Evolutionary conservation across 352 stramenopile genomes (phyloP).

Genomic region (Pythium rishiriense): DNA sequence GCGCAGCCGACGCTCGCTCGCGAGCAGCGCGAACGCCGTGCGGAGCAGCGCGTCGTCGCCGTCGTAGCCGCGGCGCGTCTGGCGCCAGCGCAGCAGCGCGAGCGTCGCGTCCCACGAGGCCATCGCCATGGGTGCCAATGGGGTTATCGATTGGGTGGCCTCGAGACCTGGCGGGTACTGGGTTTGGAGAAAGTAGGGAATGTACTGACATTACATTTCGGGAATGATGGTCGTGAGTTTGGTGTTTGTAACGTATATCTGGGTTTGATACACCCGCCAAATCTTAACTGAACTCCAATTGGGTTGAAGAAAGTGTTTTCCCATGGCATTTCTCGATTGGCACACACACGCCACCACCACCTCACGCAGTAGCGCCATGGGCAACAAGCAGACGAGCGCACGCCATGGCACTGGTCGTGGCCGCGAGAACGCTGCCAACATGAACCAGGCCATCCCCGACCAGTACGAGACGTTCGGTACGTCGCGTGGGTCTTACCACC

Average conservation of each 20-base stretch:
- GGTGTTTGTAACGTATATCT: background rate
- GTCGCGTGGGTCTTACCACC: too few species aligned
- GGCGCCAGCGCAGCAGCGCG: constrained; percentile 67
- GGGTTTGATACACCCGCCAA: background rate
- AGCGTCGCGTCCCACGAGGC: constrained; percentile 46
- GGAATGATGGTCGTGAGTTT: background rate
- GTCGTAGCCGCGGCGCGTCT: constrained; percentile 55
- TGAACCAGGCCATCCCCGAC: constrained; percentile 52
- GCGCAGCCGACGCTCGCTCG: constrained; percentile 24
- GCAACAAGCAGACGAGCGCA: constrained; percentile 4
- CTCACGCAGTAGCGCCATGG: background rate
- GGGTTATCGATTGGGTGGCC: background rate
- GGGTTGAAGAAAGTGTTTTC: too few species aligned
- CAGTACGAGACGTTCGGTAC: constrained; percentile 65
- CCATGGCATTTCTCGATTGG: background rate
- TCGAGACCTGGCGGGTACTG: background rate
- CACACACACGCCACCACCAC: background rate
- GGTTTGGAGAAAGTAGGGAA: background rate
- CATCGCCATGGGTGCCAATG: background rate
- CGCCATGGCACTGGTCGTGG: background rate
- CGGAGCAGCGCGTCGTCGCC: constrained; percentile 28
- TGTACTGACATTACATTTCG: background rate
- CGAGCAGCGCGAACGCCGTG: constrained; percentile 28
- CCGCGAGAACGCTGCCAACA: constrained; percentile 18
- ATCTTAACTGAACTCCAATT: background rate